Evolutionary conservation across 176 grass and related monocot genomes (phyloP).

Genomic region (Tuctoria greenei): DNA sequence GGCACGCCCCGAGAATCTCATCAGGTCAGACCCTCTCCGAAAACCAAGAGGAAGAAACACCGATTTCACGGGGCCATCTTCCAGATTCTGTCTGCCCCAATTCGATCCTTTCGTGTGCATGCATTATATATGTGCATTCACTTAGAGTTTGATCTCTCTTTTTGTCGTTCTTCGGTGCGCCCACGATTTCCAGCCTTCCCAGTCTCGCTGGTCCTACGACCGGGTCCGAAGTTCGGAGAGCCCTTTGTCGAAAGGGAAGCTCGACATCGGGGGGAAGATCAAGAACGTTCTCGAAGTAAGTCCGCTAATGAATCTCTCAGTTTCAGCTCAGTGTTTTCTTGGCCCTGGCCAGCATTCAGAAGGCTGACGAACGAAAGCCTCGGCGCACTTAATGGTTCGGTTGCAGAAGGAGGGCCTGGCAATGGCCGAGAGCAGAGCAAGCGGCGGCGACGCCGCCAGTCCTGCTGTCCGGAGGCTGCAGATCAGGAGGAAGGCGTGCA

Average conservation of each 20-base stretch:
- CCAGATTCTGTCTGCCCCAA: background rate
- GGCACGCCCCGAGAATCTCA: slow-evolving; percentile 28
- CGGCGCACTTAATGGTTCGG: background rate
- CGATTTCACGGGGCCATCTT: no score
- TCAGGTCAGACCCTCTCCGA: slow-evolving; percentile 30
- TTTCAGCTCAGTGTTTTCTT: background rate
- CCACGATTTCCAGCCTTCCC: slow-evolving; percentile 33
- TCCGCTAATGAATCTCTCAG: background rate
- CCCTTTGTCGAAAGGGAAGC: slow-evolving; percentile 37
- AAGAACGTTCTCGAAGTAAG: slow-evolving; percentile 70
- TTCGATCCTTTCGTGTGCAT: background rate
- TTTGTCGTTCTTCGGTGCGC: background rate
- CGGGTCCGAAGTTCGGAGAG: slow-evolving; percentile 55
- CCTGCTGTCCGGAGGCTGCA: slow-evolving; percentile 53
- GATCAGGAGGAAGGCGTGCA: slow-evolving; percentile 62
- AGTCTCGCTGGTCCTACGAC: slow-evolving; percentile 64
- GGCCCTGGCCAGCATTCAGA: background rate
- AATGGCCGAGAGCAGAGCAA: slow-evolving; percentile 36
- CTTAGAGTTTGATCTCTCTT: background rate
- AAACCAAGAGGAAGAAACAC: background rate
- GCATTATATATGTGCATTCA: background rate
- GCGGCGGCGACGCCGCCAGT: background rate
- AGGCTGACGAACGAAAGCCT: background rate
- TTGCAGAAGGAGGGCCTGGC: slow-evolving; percentile 65
- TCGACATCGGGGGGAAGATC: slow-evolving; percentile 85